These are phyloP conservation scores for Trichosanthes truncata DNA, from an alignment of 306 rosid species.

Conservation along the genomic window DNA sequence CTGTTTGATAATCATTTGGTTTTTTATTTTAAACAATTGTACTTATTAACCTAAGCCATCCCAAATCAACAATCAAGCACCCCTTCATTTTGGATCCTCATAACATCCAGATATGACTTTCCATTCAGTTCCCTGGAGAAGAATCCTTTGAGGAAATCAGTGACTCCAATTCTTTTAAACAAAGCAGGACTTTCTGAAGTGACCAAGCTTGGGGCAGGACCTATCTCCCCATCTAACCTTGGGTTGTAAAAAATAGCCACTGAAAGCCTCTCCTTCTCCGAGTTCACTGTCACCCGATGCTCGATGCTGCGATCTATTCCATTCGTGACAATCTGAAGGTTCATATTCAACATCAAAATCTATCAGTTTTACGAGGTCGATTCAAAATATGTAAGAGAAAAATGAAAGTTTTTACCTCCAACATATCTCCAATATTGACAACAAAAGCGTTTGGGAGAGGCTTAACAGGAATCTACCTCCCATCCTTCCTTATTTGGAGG, in stretches of 20 bases:
- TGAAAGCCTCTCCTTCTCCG: not conserved
- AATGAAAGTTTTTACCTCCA: constrained; percentile 18
- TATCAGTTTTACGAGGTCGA: not conserved
- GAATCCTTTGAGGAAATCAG: constrained; percentile 3
- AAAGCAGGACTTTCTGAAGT: constrained; percentile 16
- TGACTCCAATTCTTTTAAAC: constrained; percentile 16
- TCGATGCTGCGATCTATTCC: constrained; percentile 31
- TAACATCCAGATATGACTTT: constrained; percentile 30
- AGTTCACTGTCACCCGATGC: constrained; percentile 31
- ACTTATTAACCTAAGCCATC: too few species aligned
- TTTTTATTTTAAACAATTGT: too few species aligned
- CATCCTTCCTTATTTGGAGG: constrained; percentile 26
- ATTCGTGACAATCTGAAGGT: constrained; percentile 35
- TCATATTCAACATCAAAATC: not conserved
- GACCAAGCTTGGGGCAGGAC: constrained; percentile 28
- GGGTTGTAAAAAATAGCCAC: constrained; percentile 29
- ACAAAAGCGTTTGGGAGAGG: constrained; percentile 22
- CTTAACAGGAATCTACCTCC: constrained; percentile 20
- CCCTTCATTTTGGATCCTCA: constrained; percentile 12
- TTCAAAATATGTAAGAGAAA: not conserved
- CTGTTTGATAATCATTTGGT: too few species aligned
- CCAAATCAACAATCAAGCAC: not conserved
- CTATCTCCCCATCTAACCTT: constrained; percentile 25
- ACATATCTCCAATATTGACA: constrained; percentile 24
- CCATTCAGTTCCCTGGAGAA: constrained; percentile 12